These are phyloP conservation scores for Nadsonia starkeyi-henricii DNA, from an alignment of 1,139 yeast genomes.

Conservation along the genomic window DNA sequence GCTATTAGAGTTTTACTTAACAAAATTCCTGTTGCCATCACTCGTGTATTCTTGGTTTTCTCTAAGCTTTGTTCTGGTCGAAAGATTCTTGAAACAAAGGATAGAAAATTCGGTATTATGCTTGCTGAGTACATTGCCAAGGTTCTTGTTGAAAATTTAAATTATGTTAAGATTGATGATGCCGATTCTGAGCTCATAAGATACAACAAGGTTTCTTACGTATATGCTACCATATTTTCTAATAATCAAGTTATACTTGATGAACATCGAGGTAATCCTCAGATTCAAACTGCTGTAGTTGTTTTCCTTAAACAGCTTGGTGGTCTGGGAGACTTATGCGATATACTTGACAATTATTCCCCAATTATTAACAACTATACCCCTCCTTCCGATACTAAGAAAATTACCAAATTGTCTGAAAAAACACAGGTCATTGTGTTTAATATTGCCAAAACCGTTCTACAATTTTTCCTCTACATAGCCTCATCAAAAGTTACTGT, in stretches of 20 bases:
- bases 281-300: neutral
- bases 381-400: conserved; percentile 4
- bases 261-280: neutral
- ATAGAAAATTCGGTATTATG: conserved; percentile 15
- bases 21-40: conserved; percentile 5
- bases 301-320: neutral
- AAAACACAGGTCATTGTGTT: conserved; percentile 11
- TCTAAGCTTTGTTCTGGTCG: conserved; percentile 2
- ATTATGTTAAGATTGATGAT: conserved; percentile 8
- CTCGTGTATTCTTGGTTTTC: conserved; percentile 2
- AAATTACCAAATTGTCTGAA: conserved; percentile 1
- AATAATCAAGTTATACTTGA: neutral
- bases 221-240: neutral
- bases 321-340: neutral
- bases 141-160: conserved; percentile 17
- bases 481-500: conserved; percentile 11
- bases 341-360: neutral
- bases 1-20: conserved; percentile 5
- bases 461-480: conserved; percentile 11
- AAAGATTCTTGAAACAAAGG: neutral
- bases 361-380: neutral
- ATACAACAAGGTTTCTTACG: neutral
- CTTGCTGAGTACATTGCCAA: conserved; percentile 20
- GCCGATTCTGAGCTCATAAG: neutral
- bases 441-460: conserved; percentile 11